phyloP scores from a whole-genome alignment of 148 eudicot species.

The Fagopyrum tataricum region DNA sequence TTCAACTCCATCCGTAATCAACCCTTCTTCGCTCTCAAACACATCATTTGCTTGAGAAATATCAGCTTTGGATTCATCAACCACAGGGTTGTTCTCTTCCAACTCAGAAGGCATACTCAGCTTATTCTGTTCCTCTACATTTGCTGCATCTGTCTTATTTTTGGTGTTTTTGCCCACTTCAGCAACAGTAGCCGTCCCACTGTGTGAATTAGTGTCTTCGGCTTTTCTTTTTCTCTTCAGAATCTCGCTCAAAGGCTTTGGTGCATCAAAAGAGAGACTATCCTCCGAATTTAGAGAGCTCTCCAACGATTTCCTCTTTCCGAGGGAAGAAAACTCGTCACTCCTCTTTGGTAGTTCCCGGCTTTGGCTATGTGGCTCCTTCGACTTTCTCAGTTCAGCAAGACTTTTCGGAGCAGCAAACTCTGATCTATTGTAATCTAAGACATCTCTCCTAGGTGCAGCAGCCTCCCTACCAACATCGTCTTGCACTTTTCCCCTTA shows the following conservation, averaged over 20 bases:
- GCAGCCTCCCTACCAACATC: constrained; percentile 35
- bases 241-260: constrained; percentile 88
- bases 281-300: constrained; percentile 34
- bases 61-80: not conserved
- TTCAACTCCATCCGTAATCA: constrained; percentile 25
- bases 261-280: constrained; percentile 66
- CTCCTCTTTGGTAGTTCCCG: constrained; percentile 28
- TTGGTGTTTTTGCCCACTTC: constrained; percentile 19
- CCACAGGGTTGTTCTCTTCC: constrained; percentile 39
- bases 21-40: constrained; percentile 33
- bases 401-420: constrained; percentile 65
- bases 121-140: constrained; percentile 21
- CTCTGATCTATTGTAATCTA: constrained; percentile 20
- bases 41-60: constrained; percentile 14
- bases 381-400: constrained; percentile 49
- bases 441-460: constrained; percentile 27
- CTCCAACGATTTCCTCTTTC: constrained; percentile 45
- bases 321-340: constrained; percentile 31
- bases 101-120: constrained; percentile 25
- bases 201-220: constrained; percentile 16
- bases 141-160: constrained; percentile 11
- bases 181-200: constrained; percentile 10
- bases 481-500: constrained; percentile 47
- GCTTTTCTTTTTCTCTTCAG: constrained; percentile 66
- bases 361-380: constrained; percentile 26